Conservation (phyloP, 495 filamentous ascomycete species). For the Aspergillus sclerotiicarbonarius region DNA sequence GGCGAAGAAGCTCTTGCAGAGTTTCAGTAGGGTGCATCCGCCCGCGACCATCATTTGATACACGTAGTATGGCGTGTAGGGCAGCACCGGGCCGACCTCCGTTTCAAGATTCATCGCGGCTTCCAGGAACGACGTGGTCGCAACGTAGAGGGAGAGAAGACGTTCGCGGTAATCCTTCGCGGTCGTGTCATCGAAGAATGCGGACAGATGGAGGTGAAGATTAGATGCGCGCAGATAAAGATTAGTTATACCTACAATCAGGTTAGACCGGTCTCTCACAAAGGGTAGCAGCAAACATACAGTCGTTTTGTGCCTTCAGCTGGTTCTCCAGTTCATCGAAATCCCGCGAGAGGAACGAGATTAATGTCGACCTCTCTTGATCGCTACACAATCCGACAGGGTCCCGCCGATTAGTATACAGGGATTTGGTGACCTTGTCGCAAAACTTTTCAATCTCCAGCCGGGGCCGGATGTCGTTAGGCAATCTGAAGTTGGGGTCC, state of each 20-base stretch:
- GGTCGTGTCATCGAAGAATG: slow-evolving; percentile 81
- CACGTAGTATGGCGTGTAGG: slow-evolving; percentile 79
- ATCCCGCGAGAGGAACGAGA: slow-evolving; percentile 53
- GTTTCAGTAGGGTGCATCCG: slow-evolving; percentile 79
- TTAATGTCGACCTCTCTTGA: slow-evolving; percentile 65
- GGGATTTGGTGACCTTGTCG: slow-evolving; percentile 79
- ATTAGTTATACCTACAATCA: slow-evolving; percentile 57
- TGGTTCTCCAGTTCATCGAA: slow-evolving; percentile 52
- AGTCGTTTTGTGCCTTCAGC: slow-evolving; percentile 41
- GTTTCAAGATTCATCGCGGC: slow-evolving; percentile 61
- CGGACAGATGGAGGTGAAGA: slow-evolving; percentile 79
- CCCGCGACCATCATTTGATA: slow-evolving; percentile 90
- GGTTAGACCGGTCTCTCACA: slow-evolving; percentile 19
- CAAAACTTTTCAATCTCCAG: slow-evolving; percentile 79
- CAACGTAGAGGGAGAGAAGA: slow-evolving; percentile 72
- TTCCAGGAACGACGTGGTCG: slow-evolving; percentile 73
- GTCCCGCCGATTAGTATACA: slow-evolving; percentile 78
- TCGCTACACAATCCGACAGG: slow-evolving; percentile 71
- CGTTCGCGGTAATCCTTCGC: slow-evolving; percentile 74
- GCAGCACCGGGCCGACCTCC: slow-evolving; percentile 50
- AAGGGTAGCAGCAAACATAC: slow-evolving; percentile 25
- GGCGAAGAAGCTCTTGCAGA: slow-evolving; percentile 79
- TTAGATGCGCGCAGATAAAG: slow-evolving; percentile 76
- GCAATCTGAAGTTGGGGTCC: slow-evolving; percentile 64
- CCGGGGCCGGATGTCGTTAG: slow-evolving; percentile 63